Evolutionary conservation across 108 stramenopile genomes (phyloP), one percentile per base, ranked within the genome.

Genomic region (Fragilaria radians): DNA sequence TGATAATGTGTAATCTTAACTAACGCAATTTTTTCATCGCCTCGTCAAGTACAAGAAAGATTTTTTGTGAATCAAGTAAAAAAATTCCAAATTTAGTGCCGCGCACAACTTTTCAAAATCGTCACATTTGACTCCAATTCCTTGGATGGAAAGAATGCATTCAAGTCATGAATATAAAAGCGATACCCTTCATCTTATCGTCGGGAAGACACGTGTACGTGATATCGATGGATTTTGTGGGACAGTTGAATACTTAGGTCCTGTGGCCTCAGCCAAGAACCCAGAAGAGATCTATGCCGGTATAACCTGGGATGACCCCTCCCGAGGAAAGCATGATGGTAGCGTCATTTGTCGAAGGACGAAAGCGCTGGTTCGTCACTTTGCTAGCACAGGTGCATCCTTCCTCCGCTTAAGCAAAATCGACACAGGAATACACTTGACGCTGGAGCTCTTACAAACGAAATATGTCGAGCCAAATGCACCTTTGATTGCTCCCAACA

Each of bases 271-370:
- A n/a, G 88, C 89, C 52, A 95, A 89, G 56, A 71, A 86, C 21
- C 52, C 74, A 28, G 46, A 60, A 7, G 89, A 95, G 62, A 67
- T 74, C 47, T 95, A 91, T 57, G 82, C 75, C 26, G 93, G 93
- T n/a, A 77, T 95, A 27, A 67, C 75, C 1, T 95, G 93, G 93
- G 93, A 95, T 61, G 89, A 89, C 62, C 46, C 48, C 28, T 77
- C 80, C 4, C 63, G 93, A 17, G 93, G 93, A 28, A 95, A 91
- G 62, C 93, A 95, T 64, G 89, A 95, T 69, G 93, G 93, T 24
- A 70, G 67, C 25, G 89, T 91, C 32, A 79, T 91, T 34, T 85
- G 79, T 65, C 72, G 85, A 32, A 22, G 19, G n/a, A 88, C 83
- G 28, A 86, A 86, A 60, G 57, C 64, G 49, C 46, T 95, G 2